Conservation (phyloP, 2,329 filamentous ascomycete species). For the Ceratocystiopsis brevicomis region DNA sequence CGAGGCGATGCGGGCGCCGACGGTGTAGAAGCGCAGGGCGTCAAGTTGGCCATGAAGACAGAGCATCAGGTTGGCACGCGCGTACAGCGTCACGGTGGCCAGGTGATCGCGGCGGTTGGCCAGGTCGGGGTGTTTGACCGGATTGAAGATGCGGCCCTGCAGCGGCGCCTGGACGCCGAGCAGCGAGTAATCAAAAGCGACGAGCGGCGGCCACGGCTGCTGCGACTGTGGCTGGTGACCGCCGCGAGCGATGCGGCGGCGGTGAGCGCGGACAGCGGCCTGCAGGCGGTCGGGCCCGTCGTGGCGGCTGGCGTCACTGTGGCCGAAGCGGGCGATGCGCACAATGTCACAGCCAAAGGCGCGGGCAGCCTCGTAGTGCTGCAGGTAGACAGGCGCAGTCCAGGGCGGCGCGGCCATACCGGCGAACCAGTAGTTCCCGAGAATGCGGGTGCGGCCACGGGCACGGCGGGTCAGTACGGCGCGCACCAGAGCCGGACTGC, state of each 20-base stretch:
- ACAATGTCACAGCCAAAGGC: constrained; percentile 41
- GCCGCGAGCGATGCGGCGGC: too few species aligned
- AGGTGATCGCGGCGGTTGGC: constrained; percentile 23
- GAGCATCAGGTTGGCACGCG: constrained; percentile 36
- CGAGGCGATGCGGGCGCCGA: constrained; percentile 49
- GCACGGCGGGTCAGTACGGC: constrained; percentile 33
- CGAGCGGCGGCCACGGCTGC: constrained; percentile 27
- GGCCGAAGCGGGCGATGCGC: constrained; percentile 39
- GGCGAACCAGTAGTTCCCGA: constrained; percentile 35
- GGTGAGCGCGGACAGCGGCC: constrained; percentile 19
- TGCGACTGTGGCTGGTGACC: too few species aligned
- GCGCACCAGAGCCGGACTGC: constrained; percentile 28
- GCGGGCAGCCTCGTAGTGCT: constrained; percentile 34
- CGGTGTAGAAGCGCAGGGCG: constrained; percentile 48
- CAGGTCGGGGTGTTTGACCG: constrained; percentile 26
- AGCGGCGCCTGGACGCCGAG: constrained; percentile 22
- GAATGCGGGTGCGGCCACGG: constrained; percentile 39
- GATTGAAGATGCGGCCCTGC: constrained; percentile 31
- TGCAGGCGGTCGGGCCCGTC: constrained; percentile 26
- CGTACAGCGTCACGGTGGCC: constrained; percentile 32
- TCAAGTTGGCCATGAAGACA: constrained; percentile 44
- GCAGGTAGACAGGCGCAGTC: constrained; percentile 32
- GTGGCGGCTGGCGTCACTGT: constrained; percentile 37
- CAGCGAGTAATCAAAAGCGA: constrained; percentile 26
- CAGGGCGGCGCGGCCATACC: constrained; percentile 30